Conservation (phyloP, 2,329 filamentous ascomycete species). For the Xylaria multiplex region DNA sequence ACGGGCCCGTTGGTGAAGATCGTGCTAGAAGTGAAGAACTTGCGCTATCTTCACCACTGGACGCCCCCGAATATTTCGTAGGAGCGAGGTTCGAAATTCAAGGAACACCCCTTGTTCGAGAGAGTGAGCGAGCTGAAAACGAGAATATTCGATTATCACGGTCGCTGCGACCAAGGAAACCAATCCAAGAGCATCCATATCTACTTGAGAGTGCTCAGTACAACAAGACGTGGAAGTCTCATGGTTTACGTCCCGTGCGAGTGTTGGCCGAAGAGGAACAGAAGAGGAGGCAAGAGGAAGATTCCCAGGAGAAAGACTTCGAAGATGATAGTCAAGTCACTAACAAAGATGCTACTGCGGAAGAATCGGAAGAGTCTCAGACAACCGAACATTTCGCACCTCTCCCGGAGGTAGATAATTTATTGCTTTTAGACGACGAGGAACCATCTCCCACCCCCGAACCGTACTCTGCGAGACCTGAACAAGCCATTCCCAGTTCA, state of each 20-base stretch:
- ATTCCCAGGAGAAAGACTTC: conserved; percentile 62
- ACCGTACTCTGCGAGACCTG: conserved; percentile 5
- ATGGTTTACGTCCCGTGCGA: conserved; percentile 64
- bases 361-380: conserved; percentile 53
- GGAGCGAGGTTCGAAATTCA: conserved; percentile 32
- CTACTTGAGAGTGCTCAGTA: conserved; percentile 66
- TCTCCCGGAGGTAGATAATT: conserved; percentile 39
- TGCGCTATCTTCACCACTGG: conserved; percentile 13
- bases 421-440: conserved; percentile 35
- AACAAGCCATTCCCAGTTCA: conserved; percentile 39
- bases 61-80: conserved; percentile 21
- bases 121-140: conserved; percentile 3
- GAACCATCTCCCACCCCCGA: conserved; percentile 36
- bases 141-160: conserved; percentile 48
- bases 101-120: conserved; percentile 10
- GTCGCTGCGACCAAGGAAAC: conserved; percentile 67
- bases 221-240: conserved; percentile 62
- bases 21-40: conserved; percentile 19
- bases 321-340: conserved; percentile 62
- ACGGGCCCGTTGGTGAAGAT: neutral
- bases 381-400: conserved; percentile 31
- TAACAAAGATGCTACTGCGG: conserved; percentile 41
- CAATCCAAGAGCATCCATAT: conserved; percentile 70
- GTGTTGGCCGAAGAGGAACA: conserved; percentile 51
- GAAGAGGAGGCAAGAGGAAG: conserved; percentile 52